Evolutionary conservation across 305 asterid genomes (phyloP), one percentile per base, ranked within the genome.

Genomic region (Fraxinus latifolia): DNA sequence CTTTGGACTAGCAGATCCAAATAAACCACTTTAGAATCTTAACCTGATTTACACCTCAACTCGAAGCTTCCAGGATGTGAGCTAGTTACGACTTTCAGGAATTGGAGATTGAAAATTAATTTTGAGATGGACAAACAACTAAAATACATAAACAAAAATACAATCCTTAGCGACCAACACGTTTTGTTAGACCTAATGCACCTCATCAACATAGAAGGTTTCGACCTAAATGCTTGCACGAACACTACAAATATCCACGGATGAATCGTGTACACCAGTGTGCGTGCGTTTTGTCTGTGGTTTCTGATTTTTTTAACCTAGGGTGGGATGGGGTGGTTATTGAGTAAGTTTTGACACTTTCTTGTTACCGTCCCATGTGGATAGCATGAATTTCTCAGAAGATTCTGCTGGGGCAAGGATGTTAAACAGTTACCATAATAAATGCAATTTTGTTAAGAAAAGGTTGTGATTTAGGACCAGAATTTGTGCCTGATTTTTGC

Each of bases 401-500:
- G 90, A 89, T 87, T 87, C 88, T 84, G 90, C 84, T 86, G 89
- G 87, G 85, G 82, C 90, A 85, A 87, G 84, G 80, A 87, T 88
- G 91, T 85, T 83, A 82, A 86, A 88, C 92, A 88, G 93, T 90
- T 85, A 83, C 89, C 87, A 80, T 85, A 79, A 84, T 89, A 77
- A 89, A 86, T 89, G 90, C 93, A 84, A 73, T 80, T 27, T 27
- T 27, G 68, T 58, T 44, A 81, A 81, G 76, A 79, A 78, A 76
- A 50, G 55, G 78, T 80, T 77, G 37, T 78, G 83, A 80, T 62
- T 80, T 81, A 82, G 87, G 78, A 70, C 87, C 90, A 80, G 86
- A 90, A 88, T 84, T 88, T 88, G 76, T 92, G 96, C 93, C 92
- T 84, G 78, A 50, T 29, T 79, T 84, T 87, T 83, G 92, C 92